Base-by-base conservation (phyloP, 805 yeast species). In the Ogataea glucozyma region DNA sequence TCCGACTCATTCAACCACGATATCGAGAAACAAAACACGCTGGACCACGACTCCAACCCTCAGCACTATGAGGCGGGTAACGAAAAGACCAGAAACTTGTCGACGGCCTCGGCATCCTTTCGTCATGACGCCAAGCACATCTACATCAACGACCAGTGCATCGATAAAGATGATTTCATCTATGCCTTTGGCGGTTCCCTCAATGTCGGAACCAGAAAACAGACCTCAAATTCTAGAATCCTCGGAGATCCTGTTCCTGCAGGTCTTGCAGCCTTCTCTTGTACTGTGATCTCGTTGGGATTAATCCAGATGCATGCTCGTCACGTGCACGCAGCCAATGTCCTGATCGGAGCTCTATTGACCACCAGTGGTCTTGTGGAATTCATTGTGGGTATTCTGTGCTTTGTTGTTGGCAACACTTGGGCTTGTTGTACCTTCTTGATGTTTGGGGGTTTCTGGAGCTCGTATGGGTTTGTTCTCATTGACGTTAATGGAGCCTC, bases 131-230 rank as follows among this genome's bases (percentile, higher is more conserved):
- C 64, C 16, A 70, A 72, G 29, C 61, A 63, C 46, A 64, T 75
- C 30, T 65, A 66, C 43, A 65, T 75, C 31, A 74, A 72, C 40
- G 66, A 67, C 39, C 54, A 60, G 29, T 62, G 66, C 19, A 75
- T 78, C 60, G 67, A 70, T 43, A 71, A 76, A 41, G 69, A 69
- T 21, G 89, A 83, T 43, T 73, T 83, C 49, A 61, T 78, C 50
- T 68, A 69, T 24, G 88, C 87, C 2, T 81, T 82, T 56, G 86
- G 84, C 12, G 86, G 85, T 54, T 68, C 69, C 8, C 62, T 74
- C 43, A 70, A 71, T 38, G 69, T 77, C 4, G 73, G 79, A 39
- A 56, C 65, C 26, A 52, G 66, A 40, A 54, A 50, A 31, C 52
- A 44, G 17, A 60, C 66, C 9, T 24, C 54, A 14, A 49, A 58